Conservation (phyloP, 345 rosid species). For the Durio zibethinus region DNA sequence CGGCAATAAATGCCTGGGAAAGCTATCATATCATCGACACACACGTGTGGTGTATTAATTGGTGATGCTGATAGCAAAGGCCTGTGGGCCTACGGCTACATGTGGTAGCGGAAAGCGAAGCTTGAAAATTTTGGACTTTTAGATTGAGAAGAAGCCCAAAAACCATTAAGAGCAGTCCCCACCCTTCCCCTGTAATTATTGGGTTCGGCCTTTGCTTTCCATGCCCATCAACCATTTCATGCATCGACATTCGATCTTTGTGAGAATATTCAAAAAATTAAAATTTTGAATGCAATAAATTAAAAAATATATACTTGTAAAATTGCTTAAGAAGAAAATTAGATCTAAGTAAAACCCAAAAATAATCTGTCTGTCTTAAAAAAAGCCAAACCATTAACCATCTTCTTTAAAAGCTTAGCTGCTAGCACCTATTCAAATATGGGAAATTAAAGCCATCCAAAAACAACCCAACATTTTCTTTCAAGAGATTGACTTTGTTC, state of each 20-base stretch:
- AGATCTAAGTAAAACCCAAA: no score
- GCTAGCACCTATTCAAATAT: neutral
- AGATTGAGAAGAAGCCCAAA: neutral
- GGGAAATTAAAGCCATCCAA: neutral
- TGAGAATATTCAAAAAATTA: no score
- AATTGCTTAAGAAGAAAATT: no score
- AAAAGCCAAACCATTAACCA: neutral
- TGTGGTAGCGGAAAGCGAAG: constrained; percentile 7
- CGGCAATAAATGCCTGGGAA: constrained; percentile 4
- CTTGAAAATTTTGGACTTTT: constrained; percentile 13
- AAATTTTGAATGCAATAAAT: no score
- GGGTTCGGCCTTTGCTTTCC: neutral
- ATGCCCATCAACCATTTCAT: neutral
- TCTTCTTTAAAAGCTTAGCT: neutral
- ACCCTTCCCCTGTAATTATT: neutral
- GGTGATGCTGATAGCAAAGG: constrained; percentile 20
- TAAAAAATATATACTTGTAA: no score
- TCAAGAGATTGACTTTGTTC: neutral
- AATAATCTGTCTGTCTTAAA: no score
- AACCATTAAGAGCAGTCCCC: constrained; percentile 3
- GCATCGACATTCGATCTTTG: neutral
- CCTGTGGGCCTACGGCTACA: constrained; percentile 26
- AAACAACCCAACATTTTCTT: neutral
- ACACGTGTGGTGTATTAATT: constrained; percentile 32
- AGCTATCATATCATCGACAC: neutral